Evolutionary conservation across 208 protist species (phyloP).

Genomic region (Trichomonas vaginalis): DNA sequence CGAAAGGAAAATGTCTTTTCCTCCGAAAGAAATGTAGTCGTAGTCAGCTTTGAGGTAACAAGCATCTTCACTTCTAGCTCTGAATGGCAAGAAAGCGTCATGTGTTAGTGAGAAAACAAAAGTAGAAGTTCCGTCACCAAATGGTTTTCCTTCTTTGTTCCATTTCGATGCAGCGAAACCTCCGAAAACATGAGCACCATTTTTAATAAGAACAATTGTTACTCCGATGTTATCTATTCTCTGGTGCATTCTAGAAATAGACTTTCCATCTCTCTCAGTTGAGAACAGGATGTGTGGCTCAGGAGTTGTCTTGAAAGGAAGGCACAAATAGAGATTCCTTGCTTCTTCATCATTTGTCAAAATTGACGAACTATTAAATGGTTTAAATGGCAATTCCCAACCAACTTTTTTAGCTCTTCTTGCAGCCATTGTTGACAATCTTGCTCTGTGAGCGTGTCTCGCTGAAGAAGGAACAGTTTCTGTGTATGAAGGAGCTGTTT

Average conservation of each 20-base stretch:
- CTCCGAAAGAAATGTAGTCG: neutral
- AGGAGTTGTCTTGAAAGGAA: neutral
- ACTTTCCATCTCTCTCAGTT: neutral
- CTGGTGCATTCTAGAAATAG: neutral
- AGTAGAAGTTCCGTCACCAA: neutral
- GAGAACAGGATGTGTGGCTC: neutral
- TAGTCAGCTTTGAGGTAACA: neutral
- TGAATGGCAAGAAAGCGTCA: neutral
- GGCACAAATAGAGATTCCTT: neutral
- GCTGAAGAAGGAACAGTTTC: neutral
- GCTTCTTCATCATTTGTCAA: neutral
- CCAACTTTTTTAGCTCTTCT: neutral
- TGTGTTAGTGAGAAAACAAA: neutral
- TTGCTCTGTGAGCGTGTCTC: neutral
- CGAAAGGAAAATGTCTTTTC: neutral
- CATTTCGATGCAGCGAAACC: neutral
- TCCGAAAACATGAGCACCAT: neutral
- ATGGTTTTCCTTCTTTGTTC: neutral
- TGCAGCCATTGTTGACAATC: neutral
- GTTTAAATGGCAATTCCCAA: neutral
- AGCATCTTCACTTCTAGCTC: neutral
- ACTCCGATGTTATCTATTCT: neutral
- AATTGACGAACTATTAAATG: neutral
- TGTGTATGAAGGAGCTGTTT: neutral
- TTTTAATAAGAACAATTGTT: neutral